Conservation (phyloP, 768 basidiomycete genomes). For the Boletus rubropictus region DNA sequence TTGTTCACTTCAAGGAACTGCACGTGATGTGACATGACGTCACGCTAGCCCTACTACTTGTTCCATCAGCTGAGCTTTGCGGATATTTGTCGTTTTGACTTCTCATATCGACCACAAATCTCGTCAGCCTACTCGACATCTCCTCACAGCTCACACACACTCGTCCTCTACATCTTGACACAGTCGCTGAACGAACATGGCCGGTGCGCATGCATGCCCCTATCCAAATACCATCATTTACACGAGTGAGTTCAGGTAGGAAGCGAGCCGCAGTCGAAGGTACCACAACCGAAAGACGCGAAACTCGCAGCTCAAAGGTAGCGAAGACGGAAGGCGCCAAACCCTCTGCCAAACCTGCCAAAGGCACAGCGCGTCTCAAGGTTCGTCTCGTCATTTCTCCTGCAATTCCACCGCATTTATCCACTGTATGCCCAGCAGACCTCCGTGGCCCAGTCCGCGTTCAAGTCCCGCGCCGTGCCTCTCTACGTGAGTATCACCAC, state of each 20-base stretch:
- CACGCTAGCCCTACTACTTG: slow-evolving; percentile 17
- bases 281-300: slow-evolving; percentile 24
- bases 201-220: slow-evolving; percentile 22
- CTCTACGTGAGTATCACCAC: slow-evolving; percentile 64
- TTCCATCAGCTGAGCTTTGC: slow-evolving; percentile 15
- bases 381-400: slow-evolving; percentile 25
- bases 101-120: slow-evolving; percentile 9
- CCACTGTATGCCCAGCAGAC: slow-evolving; percentile 29
- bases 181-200: slow-evolving; percentile 17
- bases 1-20: slow-evolving; percentile 7
- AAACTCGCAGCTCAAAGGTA: slow-evolving; percentile 45
- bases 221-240: slow-evolving; percentile 7
- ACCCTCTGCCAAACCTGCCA: slow-evolving; percentile 30
- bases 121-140: background rate
- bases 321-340: slow-evolving; percentile 40
- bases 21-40: slow-evolving; percentile 30
- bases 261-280: slow-evolving; percentile 44
- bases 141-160: background rate
- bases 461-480: slow-evolving; percentile 63
- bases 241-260: slow-evolving; percentile 26
- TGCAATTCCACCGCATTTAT: background rate
- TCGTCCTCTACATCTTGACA: background rate
- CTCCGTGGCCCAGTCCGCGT: slow-evolving; percentile 43
- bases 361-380: slow-evolving; percentile 43
- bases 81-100: slow-evolving; percentile 27